Percentiles rank a stretch among this genome's conserved stretches.
Conservation (phyloP, 208 protist species). For the Angomonas deanei region DNA sequence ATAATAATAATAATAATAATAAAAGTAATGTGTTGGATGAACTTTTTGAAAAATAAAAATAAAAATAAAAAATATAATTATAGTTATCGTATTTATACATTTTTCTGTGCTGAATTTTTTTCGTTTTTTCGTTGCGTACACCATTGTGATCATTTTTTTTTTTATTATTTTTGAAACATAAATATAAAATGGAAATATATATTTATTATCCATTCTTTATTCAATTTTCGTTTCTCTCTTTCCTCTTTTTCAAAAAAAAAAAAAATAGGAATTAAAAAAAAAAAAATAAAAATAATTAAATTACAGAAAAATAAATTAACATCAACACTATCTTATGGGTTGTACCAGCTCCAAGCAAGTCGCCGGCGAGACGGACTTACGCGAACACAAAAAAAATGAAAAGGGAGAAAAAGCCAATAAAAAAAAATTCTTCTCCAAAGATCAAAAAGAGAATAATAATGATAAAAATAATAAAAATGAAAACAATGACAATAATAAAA, state of each 20-base stretch:
- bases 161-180: neutral
- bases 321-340: too few species aligned
- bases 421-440: constrained; percentile 5
- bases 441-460: constrained; percentile 9
- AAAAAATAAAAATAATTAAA: constrained; percentile 1
- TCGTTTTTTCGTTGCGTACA: too few species aligned
- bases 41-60: too few species aligned
- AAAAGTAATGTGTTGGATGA: too few species aligned
- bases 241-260: constrained; percentile 4
- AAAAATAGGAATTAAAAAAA: neutral
- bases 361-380: neutral
- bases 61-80: too few species aligned
- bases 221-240: constrained; percentile 10
- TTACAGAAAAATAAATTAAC: too few species aligned
- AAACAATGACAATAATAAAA: constrained; percentile 1
- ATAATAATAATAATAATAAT: too few species aligned
- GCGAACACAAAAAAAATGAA: constrained; percentile 4
- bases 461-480: constrained; percentile 7
- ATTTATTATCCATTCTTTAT: constrained; percentile 18
- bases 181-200: neutral
- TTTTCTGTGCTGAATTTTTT: constrained; percentile 1
- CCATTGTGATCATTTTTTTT: neutral
- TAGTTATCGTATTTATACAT: too few species aligned
- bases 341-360: constrained; percentile 20
- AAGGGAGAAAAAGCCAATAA: too few species aligned